phyloP scores from a whole-genome alignment of 352 stramenopile genomes.

The Achlya hypogyna region DNA sequence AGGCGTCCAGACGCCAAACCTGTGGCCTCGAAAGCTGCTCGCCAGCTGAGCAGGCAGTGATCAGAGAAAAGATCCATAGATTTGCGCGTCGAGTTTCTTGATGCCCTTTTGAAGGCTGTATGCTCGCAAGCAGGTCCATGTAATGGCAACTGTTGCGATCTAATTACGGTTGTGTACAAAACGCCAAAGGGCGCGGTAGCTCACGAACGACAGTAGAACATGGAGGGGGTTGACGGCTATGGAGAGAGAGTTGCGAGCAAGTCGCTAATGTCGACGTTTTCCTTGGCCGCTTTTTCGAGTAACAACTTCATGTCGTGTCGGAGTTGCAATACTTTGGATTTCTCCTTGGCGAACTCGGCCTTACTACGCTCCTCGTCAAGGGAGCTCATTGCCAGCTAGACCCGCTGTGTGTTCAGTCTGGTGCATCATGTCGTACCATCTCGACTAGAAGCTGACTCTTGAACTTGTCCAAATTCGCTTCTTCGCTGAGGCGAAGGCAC shows the following conservation, averaged over 20 bases:
- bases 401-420: not conserved
- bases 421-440: conserved; percentile 37
- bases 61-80: no score
- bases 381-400: conserved; percentile 66
- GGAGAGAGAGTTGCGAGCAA: conserved; percentile 18
- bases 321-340: conserved; percentile 42
- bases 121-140: no score
- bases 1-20: no score
- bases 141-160: no score
- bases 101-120: no score
- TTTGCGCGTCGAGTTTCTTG: no score
- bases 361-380: conserved; percentile 69
- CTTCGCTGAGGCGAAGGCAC: conserved; percentile 50
- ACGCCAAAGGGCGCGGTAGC: no score
- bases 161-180: no score
- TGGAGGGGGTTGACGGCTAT: not conserved
- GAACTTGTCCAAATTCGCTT: conserved; percentile 84
- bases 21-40: no score
- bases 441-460: conserved; percentile 81
- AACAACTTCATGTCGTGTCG: conserved; percentile 56
- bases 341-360: conserved; percentile 50
- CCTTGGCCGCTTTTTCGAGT: conserved; percentile 51
- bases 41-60: no score
- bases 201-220: not conserved
- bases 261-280: conserved; percentile 59